phyloP scores from a whole-genome alignment of 202 grass and related monocot genomes.

The Eragrostis tef region DNA sequence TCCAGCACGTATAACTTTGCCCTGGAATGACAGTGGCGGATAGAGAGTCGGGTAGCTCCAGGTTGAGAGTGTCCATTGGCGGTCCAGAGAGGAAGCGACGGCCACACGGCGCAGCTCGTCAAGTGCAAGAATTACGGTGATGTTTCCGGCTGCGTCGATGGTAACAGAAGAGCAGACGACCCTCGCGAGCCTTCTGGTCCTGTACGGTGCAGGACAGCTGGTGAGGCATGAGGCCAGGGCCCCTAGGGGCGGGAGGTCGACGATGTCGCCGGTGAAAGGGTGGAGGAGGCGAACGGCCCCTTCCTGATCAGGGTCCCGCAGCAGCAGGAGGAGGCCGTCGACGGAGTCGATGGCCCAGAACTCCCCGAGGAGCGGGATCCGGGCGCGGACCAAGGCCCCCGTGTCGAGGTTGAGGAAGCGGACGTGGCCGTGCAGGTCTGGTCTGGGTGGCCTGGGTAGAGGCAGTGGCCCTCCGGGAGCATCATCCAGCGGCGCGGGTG shows the following conservation, averaged over 20 bases:
- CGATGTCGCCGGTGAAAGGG: slow-evolving; percentile 4
- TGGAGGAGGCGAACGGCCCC: slow-evolving; percentile 12
- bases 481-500: neutral
- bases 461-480: neutral
- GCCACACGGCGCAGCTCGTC: neutral
- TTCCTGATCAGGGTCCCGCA: neutral
- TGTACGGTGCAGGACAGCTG: neutral
- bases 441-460: neutral
- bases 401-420: slow-evolving; percentile 11
- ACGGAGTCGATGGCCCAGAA: neutral
- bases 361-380: neutral
- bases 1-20: neutral
- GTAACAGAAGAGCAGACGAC: neutral
- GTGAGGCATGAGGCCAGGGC: neutral
- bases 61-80: slow-evolving; percentile 4
- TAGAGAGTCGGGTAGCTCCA: neutral
- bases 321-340: neutral
- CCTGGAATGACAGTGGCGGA: neutral
- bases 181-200: neutral
- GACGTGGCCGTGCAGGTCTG: neutral
- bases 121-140: slow-evolving; percentile 2
- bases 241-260: neutral
- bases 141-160: neutral
- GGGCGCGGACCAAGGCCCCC: neutral
- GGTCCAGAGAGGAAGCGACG: neutral